Evolutionary conservation across 129 eudicot species (phyloP).

Genomic region (Lonicera japonica): DNA sequence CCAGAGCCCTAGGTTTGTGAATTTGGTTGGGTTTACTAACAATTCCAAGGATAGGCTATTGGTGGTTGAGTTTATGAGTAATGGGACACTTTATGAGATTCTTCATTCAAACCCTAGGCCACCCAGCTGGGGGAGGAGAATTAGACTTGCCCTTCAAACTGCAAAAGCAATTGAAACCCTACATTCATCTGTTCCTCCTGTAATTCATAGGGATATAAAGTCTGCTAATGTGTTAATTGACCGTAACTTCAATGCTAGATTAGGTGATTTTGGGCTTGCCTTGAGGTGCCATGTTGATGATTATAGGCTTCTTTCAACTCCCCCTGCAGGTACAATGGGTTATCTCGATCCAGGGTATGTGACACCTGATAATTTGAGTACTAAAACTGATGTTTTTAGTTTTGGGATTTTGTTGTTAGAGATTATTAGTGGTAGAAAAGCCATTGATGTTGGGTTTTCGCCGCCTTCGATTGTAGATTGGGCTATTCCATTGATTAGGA

Average conservation of each 20-base stretch:
- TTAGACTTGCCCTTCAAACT: constrained; percentile 59
- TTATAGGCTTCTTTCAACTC: constrained; percentile 58
- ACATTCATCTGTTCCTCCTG: constrained; percentile 66
- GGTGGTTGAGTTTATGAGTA: constrained; percentile 83
- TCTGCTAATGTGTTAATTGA: constrained; percentile 82
- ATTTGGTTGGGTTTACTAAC: constrained; percentile 61
- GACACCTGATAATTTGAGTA: constrained; percentile 89
- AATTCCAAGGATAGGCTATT: constrained; percentile 44
- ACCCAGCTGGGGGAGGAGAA: constrained; percentile 70
- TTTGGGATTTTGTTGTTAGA: constrained; percentile 78
- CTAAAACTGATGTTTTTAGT: constrained; percentile 86
- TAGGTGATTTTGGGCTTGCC: constrained; percentile 90
- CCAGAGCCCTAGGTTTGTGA: constrained; percentile 70
- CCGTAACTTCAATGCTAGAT: constrained; percentile 56
- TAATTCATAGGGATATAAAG: constrained; percentile 82
- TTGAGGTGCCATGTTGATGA: constrained; percentile 65
- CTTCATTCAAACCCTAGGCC: constrained; percentile 47
- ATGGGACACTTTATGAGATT: constrained; percentile 68
- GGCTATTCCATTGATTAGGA: constrained; percentile 85
- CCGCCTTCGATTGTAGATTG: constrained; percentile 93
- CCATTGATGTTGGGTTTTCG: constrained; percentile 72
- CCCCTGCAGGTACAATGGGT: constrained; percentile 97
- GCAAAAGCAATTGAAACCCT: constrained; percentile 71
- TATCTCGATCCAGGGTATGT: constrained; percentile 83
- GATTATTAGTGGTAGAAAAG: constrained; percentile 85